phyloP scores from a whole-genome alignment of 352 stramenopile species.

The Phytophthora pseudosyringae region DNA sequence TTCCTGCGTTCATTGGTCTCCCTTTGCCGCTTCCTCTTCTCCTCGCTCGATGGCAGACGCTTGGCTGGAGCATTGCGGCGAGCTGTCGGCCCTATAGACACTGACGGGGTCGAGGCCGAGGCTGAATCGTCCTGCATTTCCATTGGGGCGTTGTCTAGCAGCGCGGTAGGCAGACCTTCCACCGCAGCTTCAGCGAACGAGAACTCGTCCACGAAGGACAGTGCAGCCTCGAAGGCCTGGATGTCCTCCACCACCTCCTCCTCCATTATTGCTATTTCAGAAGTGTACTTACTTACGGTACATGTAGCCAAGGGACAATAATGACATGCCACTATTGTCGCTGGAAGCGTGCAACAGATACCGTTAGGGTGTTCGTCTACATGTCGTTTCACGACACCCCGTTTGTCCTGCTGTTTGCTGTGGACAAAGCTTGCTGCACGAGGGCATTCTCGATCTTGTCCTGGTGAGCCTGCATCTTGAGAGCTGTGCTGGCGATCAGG shows the following conservation, averaged over 20 bases:
- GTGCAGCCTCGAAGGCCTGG: constrained; percentile 20
- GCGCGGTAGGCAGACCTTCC: neutral
- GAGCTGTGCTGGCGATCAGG: constrained; percentile 38
- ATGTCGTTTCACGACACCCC: too few species aligned
- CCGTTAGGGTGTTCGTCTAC: too few species aligned
- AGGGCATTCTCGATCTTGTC: constrained; percentile 51
- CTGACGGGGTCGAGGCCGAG: neutral
- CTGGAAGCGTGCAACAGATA: too few species aligned
- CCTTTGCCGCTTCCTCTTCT: constrained; percentile 6
- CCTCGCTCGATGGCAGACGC: neutral
- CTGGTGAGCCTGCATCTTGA: constrained; percentile 40
- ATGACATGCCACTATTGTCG: too few species aligned
- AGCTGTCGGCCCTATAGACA: neutral
- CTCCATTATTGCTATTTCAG: neutral
- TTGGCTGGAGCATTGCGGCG: neutral
- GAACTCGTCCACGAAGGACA: constrained; percentile 35
- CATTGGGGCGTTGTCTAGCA: neutral
- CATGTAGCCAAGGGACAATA: too few species aligned
- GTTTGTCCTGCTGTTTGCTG: constrained; percentile 1
- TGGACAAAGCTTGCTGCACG: constrained; percentile 6
- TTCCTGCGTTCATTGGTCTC: constrained; percentile 34
- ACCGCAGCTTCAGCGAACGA: constrained; percentile 3
- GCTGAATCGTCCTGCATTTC: neutral
- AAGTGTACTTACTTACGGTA: too few species aligned
- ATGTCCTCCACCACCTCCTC: constrained; percentile 12